phyloP scores from a whole-genome alignment of 1,139 yeast genomes.

The Maudiozyma humilis region DNA sequence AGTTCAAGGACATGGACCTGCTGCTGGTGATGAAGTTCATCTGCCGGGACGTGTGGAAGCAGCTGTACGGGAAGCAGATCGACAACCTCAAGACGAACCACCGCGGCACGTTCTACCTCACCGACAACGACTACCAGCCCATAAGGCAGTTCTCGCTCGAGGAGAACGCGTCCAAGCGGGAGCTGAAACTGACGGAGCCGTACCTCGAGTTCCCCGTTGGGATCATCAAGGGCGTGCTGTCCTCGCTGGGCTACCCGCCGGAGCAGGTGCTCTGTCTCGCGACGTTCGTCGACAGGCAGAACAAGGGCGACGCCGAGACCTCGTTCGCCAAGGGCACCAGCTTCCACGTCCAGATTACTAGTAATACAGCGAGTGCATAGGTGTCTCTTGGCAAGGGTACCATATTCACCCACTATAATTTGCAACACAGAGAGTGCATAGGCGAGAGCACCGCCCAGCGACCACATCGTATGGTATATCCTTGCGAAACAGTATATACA shows the following conservation, averaged over 20 bases:
- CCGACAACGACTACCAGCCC: conserved; percentile 27
- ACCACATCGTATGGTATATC: no score
- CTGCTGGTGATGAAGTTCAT: conserved; percentile 83
- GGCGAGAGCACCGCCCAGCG: no score
- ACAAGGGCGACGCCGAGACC: conserved; percentile 15
- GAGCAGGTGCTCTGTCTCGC: conserved; percentile 26
- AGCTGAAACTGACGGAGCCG: conserved; percentile 37
- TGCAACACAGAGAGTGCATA: no score
- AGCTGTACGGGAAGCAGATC: conserved; percentile 74
- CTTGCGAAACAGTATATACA: no score
- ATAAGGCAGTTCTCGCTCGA: conserved; percentile 20
- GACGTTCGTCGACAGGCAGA: conserved; percentile 25
- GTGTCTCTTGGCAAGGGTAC: no score
- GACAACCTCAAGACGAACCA: conserved; percentile 90
- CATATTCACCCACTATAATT: no score
- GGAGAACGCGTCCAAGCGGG: conserved; percentile 17
- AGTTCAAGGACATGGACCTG: conserved; percentile 46
- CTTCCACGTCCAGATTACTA: conserved; percentile 27
- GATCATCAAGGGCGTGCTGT: conserved; percentile 66
- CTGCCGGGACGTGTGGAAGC: conserved; percentile 86
- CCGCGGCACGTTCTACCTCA: conserved; percentile 40
- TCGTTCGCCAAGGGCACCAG: conserved; percentile 27
- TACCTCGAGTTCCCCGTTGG: conserved; percentile 82
- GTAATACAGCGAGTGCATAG: neutral
- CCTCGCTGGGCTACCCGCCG: conserved; percentile 25